Evolutionary conservation across 2,329 filamentous ascomycete species (phyloP), one percentile per base, ranked within the genome.

Genomic region (Byssothecium circinans): DNA sequence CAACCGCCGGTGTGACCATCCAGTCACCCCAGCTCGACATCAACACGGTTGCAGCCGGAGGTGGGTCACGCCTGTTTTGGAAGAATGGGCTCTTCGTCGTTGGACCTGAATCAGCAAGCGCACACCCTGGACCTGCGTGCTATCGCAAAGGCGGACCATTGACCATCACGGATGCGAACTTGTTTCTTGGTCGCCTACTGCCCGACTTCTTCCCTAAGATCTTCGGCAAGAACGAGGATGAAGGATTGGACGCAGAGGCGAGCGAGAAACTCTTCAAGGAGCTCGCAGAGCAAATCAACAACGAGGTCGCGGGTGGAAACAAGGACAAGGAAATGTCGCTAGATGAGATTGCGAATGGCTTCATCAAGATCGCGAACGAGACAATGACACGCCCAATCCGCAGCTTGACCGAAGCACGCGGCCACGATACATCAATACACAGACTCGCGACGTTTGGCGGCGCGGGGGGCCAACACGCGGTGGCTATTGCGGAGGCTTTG

Each of bases 121-220:
- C 91, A 2, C 89, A 95, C 61, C 91, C 91, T 0, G 91, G 91
- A 0, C 91, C 91, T 8, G 89, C 89, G 0, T 96, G 91, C 58
- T 96, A 96, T 70, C 82, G 91, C 25, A 96, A 96, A 70, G 89
- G 87, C 0, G 91, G 91, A 0, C 91, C 91, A 3, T 79, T 91
- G 4, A 94, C 91, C 0, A 91, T 96, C n/a, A 96, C 91, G 0
- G 91, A 96, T 65, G 91, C 91, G 1, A 96, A 96, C 58, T 71
- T 96, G 5, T 89, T 89, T 60, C 82, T 96, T 0, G 91, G 91
- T 0, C 81, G 91, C 32, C 76, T 97, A 3, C 73, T 96, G 1
- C 91, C 91, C 0, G 89, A 95, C 52, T 95, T 94, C 76, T 96
- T 96, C 64, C 91, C 91, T 0, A 92, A 91, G 68, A 96, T 97